These are phyloP conservation scores for Graphilbum sp. DNA, from an alignment of 2,329 filamentous ascomycete species.

Conservation along the genomic window DNA sequence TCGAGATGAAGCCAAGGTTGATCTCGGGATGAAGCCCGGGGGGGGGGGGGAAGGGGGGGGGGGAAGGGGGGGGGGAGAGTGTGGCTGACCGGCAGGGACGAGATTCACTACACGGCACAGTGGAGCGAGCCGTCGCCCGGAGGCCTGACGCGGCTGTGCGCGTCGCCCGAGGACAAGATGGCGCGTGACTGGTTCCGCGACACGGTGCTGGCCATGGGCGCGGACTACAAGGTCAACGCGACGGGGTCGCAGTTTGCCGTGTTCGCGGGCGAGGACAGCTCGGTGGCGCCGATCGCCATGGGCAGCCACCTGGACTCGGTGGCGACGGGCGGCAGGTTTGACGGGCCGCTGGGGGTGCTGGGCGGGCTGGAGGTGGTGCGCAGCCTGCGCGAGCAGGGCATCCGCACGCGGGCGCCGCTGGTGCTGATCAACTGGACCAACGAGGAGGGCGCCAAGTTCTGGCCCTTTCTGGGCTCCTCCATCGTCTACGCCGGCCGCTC, in stretches of 20 bases:
- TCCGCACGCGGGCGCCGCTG: conserved; percentile 48
- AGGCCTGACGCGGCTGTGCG: conserved; percentile 3
- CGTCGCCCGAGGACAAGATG: conserved; percentile 8
- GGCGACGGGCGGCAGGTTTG: conserved; percentile 41
- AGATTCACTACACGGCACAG: conserved; percentile 1
- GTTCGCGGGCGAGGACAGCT: conserved; percentile 38
- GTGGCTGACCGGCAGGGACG: background rate
- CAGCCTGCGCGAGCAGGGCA: conserved; percentile 42
- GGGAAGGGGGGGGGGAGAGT: too few relatives aligned
- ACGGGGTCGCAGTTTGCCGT: conserved; percentile 18
- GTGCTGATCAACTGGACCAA: conserved; percentile 57
- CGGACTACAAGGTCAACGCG: conserved; percentile 8
- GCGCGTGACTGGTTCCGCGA: conserved; percentile 10
- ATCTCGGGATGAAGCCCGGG: too few relatives aligned
- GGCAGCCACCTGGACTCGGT: conserved; percentile 46
- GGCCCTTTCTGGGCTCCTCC: conserved; percentile 6
- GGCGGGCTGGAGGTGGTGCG: conserved; percentile 51
- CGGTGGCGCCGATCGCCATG: conserved; percentile 45
- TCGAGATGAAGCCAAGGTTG: background rate
- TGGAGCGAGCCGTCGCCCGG: conserved; percentile 1
- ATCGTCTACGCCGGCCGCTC: conserved; percentile 8
- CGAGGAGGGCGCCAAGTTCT: conserved; percentile 11
- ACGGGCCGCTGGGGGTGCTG: conserved; percentile 54
- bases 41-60: too few relatives aligned
- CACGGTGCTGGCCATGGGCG: conserved; percentile 7